Evolutionary conservation across 2,329 filamentous ascomycete genomes (phyloP), one percentile per base, ranked within the genome.

Genomic region (Shiraia bambusicola): DNA sequence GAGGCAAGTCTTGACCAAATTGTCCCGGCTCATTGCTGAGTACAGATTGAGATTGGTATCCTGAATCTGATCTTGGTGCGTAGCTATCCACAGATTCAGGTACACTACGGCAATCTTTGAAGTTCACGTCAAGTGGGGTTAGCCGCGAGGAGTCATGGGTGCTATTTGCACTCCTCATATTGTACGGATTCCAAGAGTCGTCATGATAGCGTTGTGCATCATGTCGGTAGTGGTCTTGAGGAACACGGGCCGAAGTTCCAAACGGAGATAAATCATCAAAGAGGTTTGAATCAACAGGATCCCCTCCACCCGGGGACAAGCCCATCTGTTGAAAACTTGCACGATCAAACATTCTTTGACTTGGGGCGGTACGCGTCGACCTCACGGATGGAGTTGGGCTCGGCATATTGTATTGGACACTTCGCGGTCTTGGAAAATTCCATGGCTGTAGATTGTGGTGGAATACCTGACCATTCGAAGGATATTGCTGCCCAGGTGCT

Each of bases 1-100:
- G 27, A 2, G 61, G 40, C 3, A 62, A 12, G 3, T 61, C 50
- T 31, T 62, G 60, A n/a, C 55, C 42, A 6, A 33, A 6, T 8
- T 40, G 47, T 3, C 49, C 49, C 6, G 53, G 49, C 6, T 67
- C 64, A 49, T 60, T 54, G 43, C 65, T 64, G 3, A 60, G 42
- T 14, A 66, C 47, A 13, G 67, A 69, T 5, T 53, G 63, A 4
- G 65, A 63, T 6, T 54, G 40, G 30, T 68, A 70, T 4, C 65
- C 67, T 30, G 66, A 68, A 13, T 66, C 61, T 8, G 63, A 65
- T 28, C 34, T 42, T 7, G 28, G 54, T 42, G 33, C 39, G 9
- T 14, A 19, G 19, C 33, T 42, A 48, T 7, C 36, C 24, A 28
- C 31, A 16, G 29, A 35, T 14, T 50, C 44, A 24, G 39, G 33